phyloP scores from a whole-genome alignment of 768 basidiomycete species.

The Leccinum disarticulatum region DNA sequence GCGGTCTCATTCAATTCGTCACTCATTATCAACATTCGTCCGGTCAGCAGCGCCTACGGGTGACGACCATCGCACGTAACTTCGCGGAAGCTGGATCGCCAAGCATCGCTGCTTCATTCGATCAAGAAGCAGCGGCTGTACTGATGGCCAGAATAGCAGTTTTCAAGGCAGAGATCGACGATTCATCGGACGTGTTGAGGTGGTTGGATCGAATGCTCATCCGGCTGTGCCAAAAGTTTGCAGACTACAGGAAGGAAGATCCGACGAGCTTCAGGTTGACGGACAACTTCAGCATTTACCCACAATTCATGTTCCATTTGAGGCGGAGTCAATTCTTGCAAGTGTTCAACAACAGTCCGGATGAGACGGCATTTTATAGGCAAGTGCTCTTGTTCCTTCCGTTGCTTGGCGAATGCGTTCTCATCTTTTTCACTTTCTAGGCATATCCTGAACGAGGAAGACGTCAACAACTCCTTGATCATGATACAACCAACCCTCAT shows the following conservation, averaged over 20 bases:
- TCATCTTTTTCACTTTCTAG: slow-evolving; percentile 39
- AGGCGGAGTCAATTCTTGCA: slow-evolving; percentile 97
- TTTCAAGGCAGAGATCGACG: slow-evolving; percentile 99
- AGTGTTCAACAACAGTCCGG: slow-evolving; percentile 99
- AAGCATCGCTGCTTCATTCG: slow-evolving; percentile 89
- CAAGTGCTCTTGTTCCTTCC: slow-evolving; percentile 31
- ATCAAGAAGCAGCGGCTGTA: slow-evolving; percentile 97
- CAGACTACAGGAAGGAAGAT: slow-evolving; percentile 98
- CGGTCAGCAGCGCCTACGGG: slow-evolving; percentile 91
- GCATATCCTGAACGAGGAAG: slow-evolving; percentile 93
- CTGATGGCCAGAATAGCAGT: slow-evolving; percentile 98
- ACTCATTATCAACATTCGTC: slow-evolving; percentile 98
- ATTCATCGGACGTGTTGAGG: slow-evolving; percentile 91
- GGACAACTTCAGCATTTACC: slow-evolving; percentile 98
- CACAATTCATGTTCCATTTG: slow-evolving; percentile 99
- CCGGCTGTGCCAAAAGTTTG: slow-evolving; percentile 97
- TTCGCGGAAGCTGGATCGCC: slow-evolving; percentile 98
- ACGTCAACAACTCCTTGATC: slow-evolving; percentile 98
- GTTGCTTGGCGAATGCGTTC: neutral
- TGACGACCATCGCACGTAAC: slow-evolving; percentile 97
- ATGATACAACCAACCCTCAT: slow-evolving; percentile 99
- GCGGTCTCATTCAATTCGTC: slow-evolving; percentile 96
- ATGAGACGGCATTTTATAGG: slow-evolving; percentile 99
- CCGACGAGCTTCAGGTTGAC: slow-evolving; percentile 88
- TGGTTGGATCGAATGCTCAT: slow-evolving; percentile 99